A percentile compares a stretch with the other conserved stretches of the same genome.
These are phyloP conservation scores for Knufia petricola DNA, from an alignment of 2,329 filamentous ascomycete species.

Conservation along the genomic window DNA sequence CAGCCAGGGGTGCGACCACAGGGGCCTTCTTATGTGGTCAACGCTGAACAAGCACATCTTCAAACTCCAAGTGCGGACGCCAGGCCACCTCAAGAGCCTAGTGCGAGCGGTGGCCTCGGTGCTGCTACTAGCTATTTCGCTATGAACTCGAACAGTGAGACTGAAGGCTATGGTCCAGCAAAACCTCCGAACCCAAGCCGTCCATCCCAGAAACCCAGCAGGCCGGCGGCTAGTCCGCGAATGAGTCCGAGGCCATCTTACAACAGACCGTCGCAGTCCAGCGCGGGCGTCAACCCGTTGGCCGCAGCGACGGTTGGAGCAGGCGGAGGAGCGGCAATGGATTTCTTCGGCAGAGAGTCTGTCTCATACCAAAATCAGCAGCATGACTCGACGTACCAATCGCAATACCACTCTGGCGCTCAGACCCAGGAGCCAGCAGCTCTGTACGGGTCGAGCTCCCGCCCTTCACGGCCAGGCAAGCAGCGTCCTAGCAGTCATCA, in stretches of 20 bases:
- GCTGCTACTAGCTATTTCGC: slow-evolving; percentile 51
- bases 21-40: slow-evolving; percentile 44
- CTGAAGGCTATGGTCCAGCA: slow-evolving; percentile 14
- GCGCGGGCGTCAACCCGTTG: background rate
- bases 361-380: slow-evolving; percentile 2
- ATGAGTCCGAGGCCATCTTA: slow-evolving; percentile 17
- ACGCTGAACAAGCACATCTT: slow-evolving; percentile 46
- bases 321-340: slow-evolving; percentile 12
- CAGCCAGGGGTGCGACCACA: slow-evolving; percentile 52
- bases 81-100: slow-evolving; percentile 51
- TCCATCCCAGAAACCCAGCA: slow-evolving; percentile 10
- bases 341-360: slow-evolving; percentile 13
- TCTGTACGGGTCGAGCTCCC: slow-evolving; percentile 16
- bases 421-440: slow-evolving; percentile 11
- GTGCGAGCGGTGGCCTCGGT: slow-evolving; percentile 38
- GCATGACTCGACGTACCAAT: background rate
- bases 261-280: background rate
- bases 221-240: slow-evolving; percentile 20
- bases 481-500: slow-evolving; percentile 25
- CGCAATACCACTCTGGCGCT: slow-evolving; percentile 4
- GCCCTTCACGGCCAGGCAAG: slow-evolving; percentile 13
- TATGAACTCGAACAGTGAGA: slow-evolving; percentile 22
- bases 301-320: slow-evolving; percentile 4
- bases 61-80: slow-evolving; percentile 42
- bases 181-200: slow-evolving; percentile 30